Evolutionary conservation across 2,329 filamentous ascomycete species (phyloP), one percentile per base, ranked within the genome.

Genomic region (Claviceps cyperi): DNA sequence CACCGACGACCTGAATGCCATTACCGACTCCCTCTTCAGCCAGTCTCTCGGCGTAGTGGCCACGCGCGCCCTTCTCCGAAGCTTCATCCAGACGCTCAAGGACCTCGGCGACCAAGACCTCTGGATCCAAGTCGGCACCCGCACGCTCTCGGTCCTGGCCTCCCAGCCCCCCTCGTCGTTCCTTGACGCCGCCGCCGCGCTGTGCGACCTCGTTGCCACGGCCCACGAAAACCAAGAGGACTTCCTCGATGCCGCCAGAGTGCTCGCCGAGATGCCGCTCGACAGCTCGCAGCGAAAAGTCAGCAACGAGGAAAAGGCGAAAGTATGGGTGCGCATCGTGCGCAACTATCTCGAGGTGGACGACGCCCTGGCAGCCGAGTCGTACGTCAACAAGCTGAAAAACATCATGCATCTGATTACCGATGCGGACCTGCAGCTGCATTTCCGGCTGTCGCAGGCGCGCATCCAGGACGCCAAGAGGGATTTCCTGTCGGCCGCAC

Each of bases 281-380:
- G 91, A 98, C 63, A 84, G 80, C 51, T 90, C 89, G 2, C 89
- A 95, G 70, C 83, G 91, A 46, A 81, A 85, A 51, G 81, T 96
- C 37, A 80, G 82, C 28, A 83, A 89, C 62, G 80, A 86, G 59
- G 85, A 91, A 57, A 90, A 89, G 67, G 87, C 88, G 8, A 75
- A 76, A 50, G 79, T 92, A 50, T 97, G 91, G 87, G 84, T 97
- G 58, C 86, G 91, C 53, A 95, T 98, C 62, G 89, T 94, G 62
- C 81, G 92, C 54, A 85, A 94, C 71, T 94, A 92, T 64, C 78
- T 98, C 54, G 91, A 98, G 70, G 87, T 90, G 46, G 91, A 95
- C 64, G 90, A 97, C 68, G 84, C 87, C 8, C 88, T 84, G 1
- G 76, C 78, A 37, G 92, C 92, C 41, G 88, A 94, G 64, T 79